phyloP scores from a whole-genome alignment of 1,284 basidiomycete genomes.

The Mycosarcoma maydis region DNA sequence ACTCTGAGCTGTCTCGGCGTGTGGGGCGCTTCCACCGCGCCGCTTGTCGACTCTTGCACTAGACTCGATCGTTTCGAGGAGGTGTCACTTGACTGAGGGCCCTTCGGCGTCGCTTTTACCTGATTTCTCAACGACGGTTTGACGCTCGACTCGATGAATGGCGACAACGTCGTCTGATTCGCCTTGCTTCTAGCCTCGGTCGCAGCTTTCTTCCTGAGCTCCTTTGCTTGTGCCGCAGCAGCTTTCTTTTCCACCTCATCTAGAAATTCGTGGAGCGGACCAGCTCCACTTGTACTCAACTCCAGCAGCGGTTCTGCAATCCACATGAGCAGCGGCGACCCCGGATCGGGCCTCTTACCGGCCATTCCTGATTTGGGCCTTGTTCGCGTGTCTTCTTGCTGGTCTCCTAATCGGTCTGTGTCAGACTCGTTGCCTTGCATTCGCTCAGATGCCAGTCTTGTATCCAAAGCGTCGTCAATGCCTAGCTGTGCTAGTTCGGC shows the following conservation, averaged over 20 bases:
- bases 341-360: not conserved
- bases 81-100: no score
- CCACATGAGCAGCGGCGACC: slow-evolving; percentile 35
- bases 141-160: slow-evolving; percentile 10
- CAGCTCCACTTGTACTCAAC: slow-evolving; percentile 15
- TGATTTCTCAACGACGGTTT: slow-evolving; percentile 9
- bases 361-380: not conserved
- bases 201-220: not conserved
- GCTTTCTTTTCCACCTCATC: slow-evolving; percentile 15
- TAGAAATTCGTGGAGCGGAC: not conserved
- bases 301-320: slow-evolving; percentile 30
- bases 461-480: slow-evolving; percentile 16
- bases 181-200: not conserved
- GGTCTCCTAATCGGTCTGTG: not conserved
- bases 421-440: slow-evolving; percentile 3
- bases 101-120: no score
- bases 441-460: slow-evolving; percentile 5
- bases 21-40: not conserved
- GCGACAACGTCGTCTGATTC: slow-evolving; percentile 7
- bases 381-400: not conserved
- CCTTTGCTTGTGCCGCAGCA: slow-evolving; percentile 1
- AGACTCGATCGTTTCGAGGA: not conserved
- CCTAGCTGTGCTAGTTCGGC: slow-evolving; percentile 3
- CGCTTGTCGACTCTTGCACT: not conserved
- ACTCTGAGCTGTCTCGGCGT: slow-evolving; percentile 17